These are phyloP conservation scores for Hypoxylon intermedium DNA, from an alignment of 495 filamentous ascomycete species.

Conservation along the genomic window DNA sequence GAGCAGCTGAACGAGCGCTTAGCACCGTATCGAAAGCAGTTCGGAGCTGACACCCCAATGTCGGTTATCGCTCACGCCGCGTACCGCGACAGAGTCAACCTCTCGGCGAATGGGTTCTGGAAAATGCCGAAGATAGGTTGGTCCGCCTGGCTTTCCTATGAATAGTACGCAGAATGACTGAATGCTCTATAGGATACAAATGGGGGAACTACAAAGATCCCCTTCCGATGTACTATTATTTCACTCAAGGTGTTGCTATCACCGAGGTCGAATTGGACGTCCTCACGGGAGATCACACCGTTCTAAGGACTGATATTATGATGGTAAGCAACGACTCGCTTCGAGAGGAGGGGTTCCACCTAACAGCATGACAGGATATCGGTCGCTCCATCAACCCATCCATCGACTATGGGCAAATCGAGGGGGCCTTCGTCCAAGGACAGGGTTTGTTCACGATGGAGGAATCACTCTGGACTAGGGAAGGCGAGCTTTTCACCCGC, in stretches of 20 bases:
- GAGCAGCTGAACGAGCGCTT: slow-evolving; percentile 81
- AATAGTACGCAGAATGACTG: slow-evolving; percentile 3
- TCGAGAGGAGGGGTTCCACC: neutral
- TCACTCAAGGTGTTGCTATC: slow-evolving; percentile 81
- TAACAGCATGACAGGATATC: slow-evolving; percentile 56
- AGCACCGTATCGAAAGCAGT: slow-evolving; percentile 74
- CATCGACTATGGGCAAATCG: slow-evolving; percentile 89
- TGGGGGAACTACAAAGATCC: slow-evolving; percentile 39
- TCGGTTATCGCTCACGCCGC: slow-evolving; percentile 78
- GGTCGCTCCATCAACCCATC: slow-evolving; percentile 85
- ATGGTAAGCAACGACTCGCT: slow-evolving; percentile 60
- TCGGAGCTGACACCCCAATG: slow-evolving; percentile 73
- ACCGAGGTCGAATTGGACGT: slow-evolving; percentile 87
- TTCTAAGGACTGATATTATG: slow-evolving; percentile 79
- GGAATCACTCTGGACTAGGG: slow-evolving; percentile 81
- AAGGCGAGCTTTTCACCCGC: slow-evolving; percentile 74
- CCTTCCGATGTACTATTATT: slow-evolving; percentile 90
- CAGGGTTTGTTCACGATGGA: slow-evolving; percentile 87
- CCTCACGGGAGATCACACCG: slow-evolving; percentile 85
- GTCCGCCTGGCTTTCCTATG: slow-evolving; percentile 32
- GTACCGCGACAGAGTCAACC: slow-evolving; percentile 87
- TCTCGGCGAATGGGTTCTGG: slow-evolving; percentile 88
- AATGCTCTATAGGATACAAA: slow-evolving; percentile 23
- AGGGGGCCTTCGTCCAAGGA: slow-evolving; percentile 86
- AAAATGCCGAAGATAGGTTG: slow-evolving; percentile 87